A percentile compares a stretch with the other conserved stretches of the same genome.
Evolutionary conservation across 768 basidiomycete species (phyloP).

Genomic region (Mycena leptocephala): DNA sequence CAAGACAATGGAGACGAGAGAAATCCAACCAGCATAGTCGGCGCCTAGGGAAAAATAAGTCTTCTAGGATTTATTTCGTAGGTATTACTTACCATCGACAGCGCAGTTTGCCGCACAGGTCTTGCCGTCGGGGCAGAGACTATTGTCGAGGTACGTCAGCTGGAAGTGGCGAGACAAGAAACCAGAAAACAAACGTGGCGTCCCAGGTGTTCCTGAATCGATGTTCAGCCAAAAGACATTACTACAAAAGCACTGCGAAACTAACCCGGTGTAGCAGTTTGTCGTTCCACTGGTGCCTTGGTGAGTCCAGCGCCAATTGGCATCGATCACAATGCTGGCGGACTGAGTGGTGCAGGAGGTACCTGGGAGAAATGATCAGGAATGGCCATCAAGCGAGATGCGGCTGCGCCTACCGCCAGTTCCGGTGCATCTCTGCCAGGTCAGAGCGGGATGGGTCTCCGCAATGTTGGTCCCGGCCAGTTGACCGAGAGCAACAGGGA

Average conservation of each 20-base stretch:
- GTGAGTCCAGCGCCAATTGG: conserved; percentile 69
- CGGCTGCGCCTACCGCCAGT: conserved; percentile 41
- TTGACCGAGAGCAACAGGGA: conserved; percentile 58
- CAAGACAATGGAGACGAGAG: neutral
- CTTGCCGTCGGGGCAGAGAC: conserved; percentile 62
- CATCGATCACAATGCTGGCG: conserved; percentile 58
- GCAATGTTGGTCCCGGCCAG: conserved; percentile 62
- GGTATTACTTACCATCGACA: conserved; percentile 48
- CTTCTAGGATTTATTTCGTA: neutral
- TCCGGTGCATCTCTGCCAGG: conserved; percentile 58
- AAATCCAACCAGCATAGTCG: conserved; percentile 6
- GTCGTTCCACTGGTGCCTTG: conserved; percentile 50
- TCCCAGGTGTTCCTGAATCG: conserved; percentile 63
- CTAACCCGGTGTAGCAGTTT: conserved; percentile 61
- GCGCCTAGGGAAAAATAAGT: neutral
- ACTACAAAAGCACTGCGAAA: conserved; percentile 46
- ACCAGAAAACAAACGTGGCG: conserved; percentile 39
- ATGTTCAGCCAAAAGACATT: conserved; percentile 25
- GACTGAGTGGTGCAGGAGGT: conserved; percentile 47
- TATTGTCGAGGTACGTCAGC: neutral
- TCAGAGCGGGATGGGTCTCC: conserved; percentile 61
- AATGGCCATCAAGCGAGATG: neutral
- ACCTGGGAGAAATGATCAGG: neutral
- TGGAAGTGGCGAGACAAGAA: neutral
- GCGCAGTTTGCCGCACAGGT: conserved; percentile 64